A percentile compares a stretch with the other conserved stretches of the same genome.
Conservation (phyloP, 805 yeast species). For the Zygosaccharomyces bisporus region DNA sequence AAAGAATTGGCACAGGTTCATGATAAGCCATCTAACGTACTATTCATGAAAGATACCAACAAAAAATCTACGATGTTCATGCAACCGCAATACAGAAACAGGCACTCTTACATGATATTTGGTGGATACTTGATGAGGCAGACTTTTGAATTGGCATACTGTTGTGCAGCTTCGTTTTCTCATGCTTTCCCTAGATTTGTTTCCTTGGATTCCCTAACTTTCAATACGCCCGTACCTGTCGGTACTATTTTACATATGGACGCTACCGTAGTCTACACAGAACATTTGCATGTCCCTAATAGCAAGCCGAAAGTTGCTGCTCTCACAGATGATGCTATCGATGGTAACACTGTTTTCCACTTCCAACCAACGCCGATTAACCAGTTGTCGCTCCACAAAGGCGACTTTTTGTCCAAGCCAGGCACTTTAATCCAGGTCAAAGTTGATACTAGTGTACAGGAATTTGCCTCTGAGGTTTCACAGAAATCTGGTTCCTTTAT, state of each 20-base stretch:
- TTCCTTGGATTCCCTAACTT: slow-evolving; percentile 85
- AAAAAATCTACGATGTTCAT: slow-evolving; percentile 77
- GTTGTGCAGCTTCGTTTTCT: slow-evolving; percentile 86
- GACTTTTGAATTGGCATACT: slow-evolving; percentile 89
- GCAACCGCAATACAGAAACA: slow-evolving; percentile 95
- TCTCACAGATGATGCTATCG: slow-evolving; percentile 25
- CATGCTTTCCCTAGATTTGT: slow-evolving; percentile 84
- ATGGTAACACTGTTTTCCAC: slow-evolving; percentile 36
- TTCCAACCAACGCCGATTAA: slow-evolving; percentile 61
- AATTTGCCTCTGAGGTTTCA: slow-evolving; percentile 54
- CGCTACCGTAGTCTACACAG: slow-evolving; percentile 83
- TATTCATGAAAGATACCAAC: slow-evolving; percentile 67
- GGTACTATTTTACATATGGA: slow-evolving; percentile 83
- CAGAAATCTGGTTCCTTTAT: slow-evolving; percentile 84
- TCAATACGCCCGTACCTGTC: slow-evolving; percentile 93
- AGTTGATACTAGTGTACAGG: slow-evolving; percentile 76
- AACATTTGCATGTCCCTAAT: slow-evolving; percentile 54
- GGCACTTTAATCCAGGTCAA: slow-evolving; percentile 88
- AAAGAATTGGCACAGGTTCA: slow-evolving; percentile 37
- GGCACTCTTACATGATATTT: slow-evolving; percentile 90
- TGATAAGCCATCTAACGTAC: slow-evolving; percentile 47
- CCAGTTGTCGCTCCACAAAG: slow-evolving; percentile 44
- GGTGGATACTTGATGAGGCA: slow-evolving; percentile 93
- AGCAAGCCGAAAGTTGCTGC: slow-evolving; percentile 27
- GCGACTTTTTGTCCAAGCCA: slow-evolving; percentile 63